Conservation (phyloP, 352 stramenopile species). For the Pythium plurisporium region DNA sequence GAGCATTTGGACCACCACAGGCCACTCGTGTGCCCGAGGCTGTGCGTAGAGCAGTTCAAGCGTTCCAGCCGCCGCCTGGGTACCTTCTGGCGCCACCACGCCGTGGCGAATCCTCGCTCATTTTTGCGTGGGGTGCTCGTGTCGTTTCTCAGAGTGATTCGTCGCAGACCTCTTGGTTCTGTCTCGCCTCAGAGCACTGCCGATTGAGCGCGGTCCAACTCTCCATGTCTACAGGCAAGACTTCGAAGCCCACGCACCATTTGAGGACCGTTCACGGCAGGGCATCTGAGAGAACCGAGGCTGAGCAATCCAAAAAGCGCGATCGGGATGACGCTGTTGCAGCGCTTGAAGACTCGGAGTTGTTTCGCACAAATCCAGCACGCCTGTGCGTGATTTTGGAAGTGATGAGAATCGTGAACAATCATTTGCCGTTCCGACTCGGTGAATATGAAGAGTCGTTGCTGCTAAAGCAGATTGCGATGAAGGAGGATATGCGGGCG, state of each 20-base stretch:
- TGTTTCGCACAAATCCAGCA: neutral
- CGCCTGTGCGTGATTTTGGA: slow-evolving; percentile 8
- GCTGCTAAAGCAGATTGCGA: neutral
- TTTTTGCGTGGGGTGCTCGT: slow-evolving; percentile 7
- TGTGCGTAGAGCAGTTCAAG: neutral
- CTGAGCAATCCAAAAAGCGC: neutral
- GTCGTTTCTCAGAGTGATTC: neutral
- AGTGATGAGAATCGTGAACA: neutral
- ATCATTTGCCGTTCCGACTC: slow-evolving; percentile 1
- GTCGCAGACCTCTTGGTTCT: slow-evolving; percentile 1
- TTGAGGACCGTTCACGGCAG: neutral
- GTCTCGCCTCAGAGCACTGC: slow-evolving; percentile 4
- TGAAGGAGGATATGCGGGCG: neutral
- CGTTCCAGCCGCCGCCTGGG: neutral
- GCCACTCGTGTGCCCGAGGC: neutral
- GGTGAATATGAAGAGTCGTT: neutral
- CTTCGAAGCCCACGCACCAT: slow-evolving; percentile 8
- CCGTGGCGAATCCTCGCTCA: neutral
- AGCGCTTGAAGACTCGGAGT: neutral
- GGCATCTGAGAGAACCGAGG: neutral
- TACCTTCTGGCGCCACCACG: neutral
- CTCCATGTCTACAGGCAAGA: slow-evolving; percentile 4
- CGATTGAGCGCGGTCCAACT: neutral
- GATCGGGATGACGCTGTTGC: neutral
- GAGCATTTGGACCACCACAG: no score